phyloP scores from a whole-genome alignment of 768 basidiomycete species.

The Auricularia sp. region DNA sequence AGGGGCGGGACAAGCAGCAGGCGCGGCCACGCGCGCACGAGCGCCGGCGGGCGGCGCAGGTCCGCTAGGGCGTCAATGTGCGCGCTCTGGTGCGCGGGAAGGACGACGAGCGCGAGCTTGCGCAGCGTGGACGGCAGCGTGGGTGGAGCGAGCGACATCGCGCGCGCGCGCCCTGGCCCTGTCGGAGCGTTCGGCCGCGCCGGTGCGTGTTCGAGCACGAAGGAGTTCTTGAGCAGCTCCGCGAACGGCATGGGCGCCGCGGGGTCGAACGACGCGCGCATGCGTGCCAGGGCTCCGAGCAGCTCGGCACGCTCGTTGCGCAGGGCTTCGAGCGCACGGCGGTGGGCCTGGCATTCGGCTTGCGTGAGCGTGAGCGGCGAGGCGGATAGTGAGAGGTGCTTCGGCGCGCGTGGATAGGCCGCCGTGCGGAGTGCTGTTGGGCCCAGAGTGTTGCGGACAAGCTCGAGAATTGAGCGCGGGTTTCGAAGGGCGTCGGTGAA shows the following conservation, averaged over 20 bases:
- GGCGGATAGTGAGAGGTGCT: constrained; percentile 24
- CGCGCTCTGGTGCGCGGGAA: constrained; percentile 6
- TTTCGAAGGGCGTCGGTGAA: constrained; percentile 37
- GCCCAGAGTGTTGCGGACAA: constrained; percentile 40
- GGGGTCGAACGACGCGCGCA: constrained; percentile 30
- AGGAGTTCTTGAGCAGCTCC: not conserved
- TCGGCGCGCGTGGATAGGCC: constrained; percentile 48
- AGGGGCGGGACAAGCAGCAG: constrained; percentile 69
- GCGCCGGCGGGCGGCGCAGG: constrained; percentile 57
- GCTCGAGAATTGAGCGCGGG: constrained; percentile 36
- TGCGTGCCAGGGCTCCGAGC: constrained; percentile 51
- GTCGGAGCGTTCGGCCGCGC: not conserved
- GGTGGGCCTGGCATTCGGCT: constrained; percentile 59
- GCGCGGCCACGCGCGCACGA: constrained; percentile 74
- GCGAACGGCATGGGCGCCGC: constrained; percentile 1
- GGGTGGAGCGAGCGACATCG: constrained; percentile 12
- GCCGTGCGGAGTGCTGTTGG: constrained; percentile 41
- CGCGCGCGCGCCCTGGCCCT: constrained; percentile 22
- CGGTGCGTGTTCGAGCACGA: not conserved
- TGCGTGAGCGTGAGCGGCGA: constrained; percentile 54
- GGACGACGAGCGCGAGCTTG: constrained; percentile 6
- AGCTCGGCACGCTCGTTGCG: constrained; percentile 59
- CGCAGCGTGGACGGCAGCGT: constrained; percentile 4
- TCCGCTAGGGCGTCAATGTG: constrained; percentile 11
- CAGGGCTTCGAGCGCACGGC: constrained; percentile 47